Evolutionary conservation across 2,329 filamentous ascomycete species (phyloP).

Genomic region (Xylaria sp.): DNA sequence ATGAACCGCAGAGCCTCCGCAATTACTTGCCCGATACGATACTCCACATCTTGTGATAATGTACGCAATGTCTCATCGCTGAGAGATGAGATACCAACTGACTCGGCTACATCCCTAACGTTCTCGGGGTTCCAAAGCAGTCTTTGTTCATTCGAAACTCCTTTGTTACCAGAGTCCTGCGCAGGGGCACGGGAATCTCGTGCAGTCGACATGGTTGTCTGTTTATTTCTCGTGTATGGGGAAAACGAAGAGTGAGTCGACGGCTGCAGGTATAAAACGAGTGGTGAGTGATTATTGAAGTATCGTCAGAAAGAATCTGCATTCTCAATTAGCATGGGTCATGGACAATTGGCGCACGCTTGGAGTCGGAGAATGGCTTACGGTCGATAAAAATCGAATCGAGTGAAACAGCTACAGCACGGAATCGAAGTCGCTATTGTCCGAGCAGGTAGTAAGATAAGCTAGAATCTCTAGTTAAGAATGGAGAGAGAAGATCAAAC

Average conservation of each 20-base stretch:
- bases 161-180: conserved; percentile 41
- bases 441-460: neutral
- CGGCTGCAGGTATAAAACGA: neutral
- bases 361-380: neutral
- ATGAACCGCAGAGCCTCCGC: conserved; percentile 96
- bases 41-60: conserved; percentile 93
- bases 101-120: conserved; percentile 94
- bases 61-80: conserved; percentile 88
- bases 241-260: neutral
- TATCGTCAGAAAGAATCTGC: neutral
- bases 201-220: conserved; percentile 41
- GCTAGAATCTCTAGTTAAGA: neutral
- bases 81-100: conserved; percentile 84
- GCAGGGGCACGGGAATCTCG: conserved; percentile 40
- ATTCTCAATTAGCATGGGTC: neutral
- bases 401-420: neutral
- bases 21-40: conserved; percentile 90
- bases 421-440: neutral
- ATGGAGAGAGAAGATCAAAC: too few relatives aligned
- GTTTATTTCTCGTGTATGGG: neutral
- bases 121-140: conserved; percentile 96
- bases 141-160: conserved; percentile 40
- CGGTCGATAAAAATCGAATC: neutral
- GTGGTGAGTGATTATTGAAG: neutral
- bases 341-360: neutral